Evolutionary conservation across 441 rosid genomes (phyloP).

Genomic region (Euphorbia schlechtendalii): DNA sequence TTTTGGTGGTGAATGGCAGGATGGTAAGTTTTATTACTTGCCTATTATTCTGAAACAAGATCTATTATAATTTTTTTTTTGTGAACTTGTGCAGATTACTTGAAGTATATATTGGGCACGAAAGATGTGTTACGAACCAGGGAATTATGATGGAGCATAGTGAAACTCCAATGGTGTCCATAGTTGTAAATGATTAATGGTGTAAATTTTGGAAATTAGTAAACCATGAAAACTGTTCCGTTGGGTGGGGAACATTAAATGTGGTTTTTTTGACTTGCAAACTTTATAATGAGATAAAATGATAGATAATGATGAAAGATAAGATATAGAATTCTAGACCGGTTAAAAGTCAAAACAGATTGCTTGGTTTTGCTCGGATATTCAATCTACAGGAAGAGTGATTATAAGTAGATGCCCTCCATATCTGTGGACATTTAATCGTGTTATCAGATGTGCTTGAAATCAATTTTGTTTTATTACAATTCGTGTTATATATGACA

Average conservation of each 20-base stretch:
- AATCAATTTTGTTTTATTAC: too few species aligned
- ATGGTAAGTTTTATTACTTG: not conserved
- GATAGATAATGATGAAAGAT: slow-evolving; percentile 11
- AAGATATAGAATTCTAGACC: slow-evolving; percentile 8
- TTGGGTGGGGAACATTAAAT: slow-evolving; percentile 10
- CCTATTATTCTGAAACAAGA: not conserved
- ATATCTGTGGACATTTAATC: not conserved
- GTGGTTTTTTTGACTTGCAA: slow-evolving; percentile 10
- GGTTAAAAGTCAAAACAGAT: slow-evolving; percentile 5
- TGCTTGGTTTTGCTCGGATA: not conserved
- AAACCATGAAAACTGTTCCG: slow-evolving; percentile 14
- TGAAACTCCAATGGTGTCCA: slow-evolving; percentile 17
- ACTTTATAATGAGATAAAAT: slow-evolving; percentile 16
- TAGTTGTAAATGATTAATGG: slow-evolving; percentile 32
- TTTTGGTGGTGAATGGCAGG: too few species aligned
- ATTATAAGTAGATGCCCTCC: not conserved
- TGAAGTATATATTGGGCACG: slow-evolving; percentile 5
- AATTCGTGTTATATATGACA: too few species aligned
- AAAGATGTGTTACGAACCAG: slow-evolving; percentile 9
- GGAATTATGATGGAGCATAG: slow-evolving; percentile 13
- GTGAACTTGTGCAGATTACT: slow-evolving; percentile 30
- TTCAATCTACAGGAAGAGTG: slow-evolving; percentile 6
- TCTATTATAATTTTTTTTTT: not conserved
- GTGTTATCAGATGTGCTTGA: too few species aligned
- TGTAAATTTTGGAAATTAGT: slow-evolving; percentile 33